Conservation (phyloP, 2,329 filamentous ascomycete species). For the Bipolaris bicolor region DNA sequence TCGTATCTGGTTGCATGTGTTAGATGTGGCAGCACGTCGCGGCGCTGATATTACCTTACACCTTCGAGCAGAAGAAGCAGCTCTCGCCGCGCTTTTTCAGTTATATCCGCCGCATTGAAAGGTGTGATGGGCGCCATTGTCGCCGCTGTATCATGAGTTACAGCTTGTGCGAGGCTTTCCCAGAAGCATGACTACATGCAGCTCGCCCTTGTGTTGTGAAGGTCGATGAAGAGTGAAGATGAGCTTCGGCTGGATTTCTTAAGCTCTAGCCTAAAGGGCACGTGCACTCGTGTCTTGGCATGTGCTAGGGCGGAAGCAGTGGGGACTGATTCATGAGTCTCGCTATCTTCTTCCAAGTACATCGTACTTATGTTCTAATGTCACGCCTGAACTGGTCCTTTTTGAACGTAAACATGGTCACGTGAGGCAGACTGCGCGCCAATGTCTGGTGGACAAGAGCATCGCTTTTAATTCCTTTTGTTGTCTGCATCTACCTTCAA, state of each 20-base stretch:
- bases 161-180: conserved; percentile 7
- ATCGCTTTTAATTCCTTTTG: no score
- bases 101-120: conserved; percentile 78
- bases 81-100: conserved; percentile 83
- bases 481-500: no score
- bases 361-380: no score
- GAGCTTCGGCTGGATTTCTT: conserved; percentile 9
- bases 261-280: conserved; percentile 19
- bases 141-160: conserved; percentile 16
- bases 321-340: background rate
- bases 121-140: conserved; percentile 71
- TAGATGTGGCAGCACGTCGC: conserved; percentile 39
- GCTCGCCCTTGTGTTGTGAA: conserved; percentile 12
- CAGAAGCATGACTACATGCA: conserved; percentile 16
- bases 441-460: background rate
- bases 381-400: no score
- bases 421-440: no score
- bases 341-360: no score
- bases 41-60: conserved; percentile 69
- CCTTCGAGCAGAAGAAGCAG: conserved; percentile 90
- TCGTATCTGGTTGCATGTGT: conserved; percentile 70
- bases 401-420: background rate
- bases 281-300: conserved; percentile 27
- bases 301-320: background rate
- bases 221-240: conserved; percentile 8